Evolutionary conservation across 257 asterid species (phyloP).

Genomic region (Agastache rugosa): DNA sequence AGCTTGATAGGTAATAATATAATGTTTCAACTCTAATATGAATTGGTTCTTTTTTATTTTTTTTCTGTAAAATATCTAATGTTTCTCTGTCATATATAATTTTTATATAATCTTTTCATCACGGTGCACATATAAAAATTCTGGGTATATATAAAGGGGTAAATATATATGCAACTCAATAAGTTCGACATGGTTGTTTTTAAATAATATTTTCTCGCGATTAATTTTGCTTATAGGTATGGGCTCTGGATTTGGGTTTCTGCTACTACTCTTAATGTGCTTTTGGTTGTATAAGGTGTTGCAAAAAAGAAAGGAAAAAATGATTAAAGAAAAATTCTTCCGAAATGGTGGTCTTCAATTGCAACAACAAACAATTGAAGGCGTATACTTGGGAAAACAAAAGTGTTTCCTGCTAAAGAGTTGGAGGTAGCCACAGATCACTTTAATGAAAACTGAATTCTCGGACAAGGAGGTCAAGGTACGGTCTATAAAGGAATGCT

Average conservation of each 20-base stretch:
- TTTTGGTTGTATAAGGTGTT: neutral
- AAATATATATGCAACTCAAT: too few species aligned
- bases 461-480: neutral
- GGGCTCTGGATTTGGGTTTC: slow-evolving; percentile 26
- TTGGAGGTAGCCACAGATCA: neutral
- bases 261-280: neutral
- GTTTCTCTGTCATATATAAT: too few species aligned
- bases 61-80: too few species aligned
- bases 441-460: neutral
- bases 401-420: neutral
- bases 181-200: too few species aligned
- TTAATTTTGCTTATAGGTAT: neutral
- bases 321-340: slow-evolving; percentile 11
- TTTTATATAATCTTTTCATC: too few species aligned
- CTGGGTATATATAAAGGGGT: too few species aligned
- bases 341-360: neutral
- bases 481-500: neutral
- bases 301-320: slow-evolving; percentile 12
- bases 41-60: too few species aligned
- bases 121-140: too few species aligned
- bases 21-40: too few species aligned
- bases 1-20: too few species aligned
- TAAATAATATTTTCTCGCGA: too few species aligned
- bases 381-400: neutral
- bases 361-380: neutral